Evolutionary conservation across 345 rosid genomes (phyloP).

Genomic region (Lumnitzera racemosa): DNA sequence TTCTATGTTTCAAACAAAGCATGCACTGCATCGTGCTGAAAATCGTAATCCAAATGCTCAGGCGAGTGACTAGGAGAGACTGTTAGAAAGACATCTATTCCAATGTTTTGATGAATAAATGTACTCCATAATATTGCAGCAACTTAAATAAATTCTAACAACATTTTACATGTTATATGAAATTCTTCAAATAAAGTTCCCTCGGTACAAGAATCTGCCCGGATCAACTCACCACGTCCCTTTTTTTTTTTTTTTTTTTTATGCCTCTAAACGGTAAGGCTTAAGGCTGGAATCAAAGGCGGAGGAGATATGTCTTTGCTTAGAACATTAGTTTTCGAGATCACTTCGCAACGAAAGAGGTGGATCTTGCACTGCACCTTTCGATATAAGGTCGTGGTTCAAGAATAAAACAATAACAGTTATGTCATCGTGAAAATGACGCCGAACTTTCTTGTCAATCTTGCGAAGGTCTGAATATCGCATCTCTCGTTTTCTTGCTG

Average conservation of each 20-base stretch:
- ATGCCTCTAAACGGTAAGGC: neutral
- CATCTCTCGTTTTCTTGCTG: conserved; percentile 84
- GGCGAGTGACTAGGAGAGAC: too few relatives aligned
- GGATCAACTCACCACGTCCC: too few relatives aligned
- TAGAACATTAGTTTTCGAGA: conserved; percentile 38
- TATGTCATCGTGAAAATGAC: conserved; percentile 93
- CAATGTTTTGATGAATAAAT: too few relatives aligned
- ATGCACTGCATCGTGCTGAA: too few relatives aligned
- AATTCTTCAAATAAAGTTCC: too few relatives aligned
- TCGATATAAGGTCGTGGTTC: conserved; percentile 72
- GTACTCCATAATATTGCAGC: too few relatives aligned
- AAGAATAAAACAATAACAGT: conserved; percentile 81
- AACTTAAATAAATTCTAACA: too few relatives aligned
- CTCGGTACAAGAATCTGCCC: too few relatives aligned
- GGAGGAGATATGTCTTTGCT: conserved; percentile 12
- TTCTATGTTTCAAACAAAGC: too few relatives aligned
- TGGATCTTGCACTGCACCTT: conserved; percentile 43
- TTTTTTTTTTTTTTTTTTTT: neutral
- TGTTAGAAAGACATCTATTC: too few relatives aligned
- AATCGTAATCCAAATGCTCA: too few relatives aligned
- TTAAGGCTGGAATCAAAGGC: conserved; percentile 5
- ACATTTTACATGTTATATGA: too few relatives aligned
- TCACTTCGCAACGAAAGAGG: conserved; percentile 60
- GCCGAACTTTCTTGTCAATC: conserved; percentile 82
- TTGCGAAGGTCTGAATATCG: conserved; percentile 80